A percentile compares a stretch with the other conserved stretches of the same genome.
Conservation (phyloP, 495 filamentous ascomycete species). For the Aspergillus avenaceus region DNA sequence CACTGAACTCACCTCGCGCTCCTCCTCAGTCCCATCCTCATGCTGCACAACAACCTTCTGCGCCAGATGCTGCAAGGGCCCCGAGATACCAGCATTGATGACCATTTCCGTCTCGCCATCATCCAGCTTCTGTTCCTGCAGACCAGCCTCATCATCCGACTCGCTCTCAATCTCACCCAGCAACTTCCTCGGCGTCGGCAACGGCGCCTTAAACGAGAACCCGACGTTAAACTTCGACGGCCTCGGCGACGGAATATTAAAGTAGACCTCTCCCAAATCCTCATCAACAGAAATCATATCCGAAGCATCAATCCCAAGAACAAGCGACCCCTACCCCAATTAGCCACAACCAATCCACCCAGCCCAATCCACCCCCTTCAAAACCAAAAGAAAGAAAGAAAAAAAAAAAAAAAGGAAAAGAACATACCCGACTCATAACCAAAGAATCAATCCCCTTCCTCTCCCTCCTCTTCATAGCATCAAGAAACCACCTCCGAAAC, state of each 20-base stretch:
- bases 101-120: conserved; percentile 21
- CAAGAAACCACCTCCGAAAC: conserved; percentile 49
- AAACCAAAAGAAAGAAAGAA: background rate
- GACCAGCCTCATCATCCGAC: conserved; percentile 6
- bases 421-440: conserved; percentile 40
- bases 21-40: conserved; percentile 25
- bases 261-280: conserved; percentile 24
- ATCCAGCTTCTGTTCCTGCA: background rate
- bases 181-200: conserved; percentile 23
- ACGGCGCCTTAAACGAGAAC: conserved; percentile 33
- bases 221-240: conserved; percentile 23
- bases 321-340: conserved; percentile 28
- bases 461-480: conserved; percentile 41
- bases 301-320: conserved; percentile 39
- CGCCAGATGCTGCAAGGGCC: conserved; percentile 19
- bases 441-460: conserved; percentile 37
- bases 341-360: conserved; percentile 3
- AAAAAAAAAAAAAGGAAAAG: background rate
- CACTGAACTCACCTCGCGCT: conserved; percentile 17
- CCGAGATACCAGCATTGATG: conserved; percentile 29
- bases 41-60: conserved; percentile 18
- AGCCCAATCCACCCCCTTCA: background rate
- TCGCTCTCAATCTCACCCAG: conserved; percentile 14
- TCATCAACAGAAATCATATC: conserved; percentile 29
- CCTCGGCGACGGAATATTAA: conserved; percentile 25